Evolutionary conservation across 306 rosid genomes (phyloP).

Genomic region (Citrullus colocynthis): DNA sequence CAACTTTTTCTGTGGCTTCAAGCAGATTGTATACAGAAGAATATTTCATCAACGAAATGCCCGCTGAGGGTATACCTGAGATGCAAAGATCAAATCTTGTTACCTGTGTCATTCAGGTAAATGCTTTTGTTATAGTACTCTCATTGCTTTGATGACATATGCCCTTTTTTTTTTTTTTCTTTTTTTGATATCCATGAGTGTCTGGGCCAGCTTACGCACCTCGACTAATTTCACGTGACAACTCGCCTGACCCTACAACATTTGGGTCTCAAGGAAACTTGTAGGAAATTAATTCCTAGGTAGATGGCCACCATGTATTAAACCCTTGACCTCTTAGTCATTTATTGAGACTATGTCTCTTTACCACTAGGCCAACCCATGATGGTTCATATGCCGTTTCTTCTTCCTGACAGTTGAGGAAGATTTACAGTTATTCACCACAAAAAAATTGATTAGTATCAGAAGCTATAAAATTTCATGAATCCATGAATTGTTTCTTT

Average conservation of each 20-base stretch:
- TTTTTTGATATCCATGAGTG: no score
- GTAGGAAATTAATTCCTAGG: no score
- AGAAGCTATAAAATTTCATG: not conserved
- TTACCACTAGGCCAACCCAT: no score
- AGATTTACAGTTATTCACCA: not conserved
- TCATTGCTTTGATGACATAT: not conserved
- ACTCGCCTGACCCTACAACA: no score
- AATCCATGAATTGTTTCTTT: no score
- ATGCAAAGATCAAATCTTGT: slow-evolving; percentile 93
- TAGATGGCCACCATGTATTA: no score
- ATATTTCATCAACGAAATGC: slow-evolving; percentile 63
- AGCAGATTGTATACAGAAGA: slow-evolving; percentile 89
- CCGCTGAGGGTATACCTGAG: slow-evolving; percentile 81
- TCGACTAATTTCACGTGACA: no score
- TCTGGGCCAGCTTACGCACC: no score
- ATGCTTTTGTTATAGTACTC: not conserved
- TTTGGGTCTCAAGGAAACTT: no score
- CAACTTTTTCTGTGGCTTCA: slow-evolving; percentile 5
- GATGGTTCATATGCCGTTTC: not conserved
- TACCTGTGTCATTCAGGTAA: slow-evolving; percentile 58
- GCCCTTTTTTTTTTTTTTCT: no score
- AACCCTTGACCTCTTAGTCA: no score
- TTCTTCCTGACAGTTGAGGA: not conserved
- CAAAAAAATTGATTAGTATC: not conserved
- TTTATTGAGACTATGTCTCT: no score